Percentiles rank a stretch among this genome's conserved stretches.
These are phyloP conservation scores for Peltaster fructicola DNA, from an alignment of 2,329 filamentous ascomycete species.

Conservation along the genomic window DNA sequence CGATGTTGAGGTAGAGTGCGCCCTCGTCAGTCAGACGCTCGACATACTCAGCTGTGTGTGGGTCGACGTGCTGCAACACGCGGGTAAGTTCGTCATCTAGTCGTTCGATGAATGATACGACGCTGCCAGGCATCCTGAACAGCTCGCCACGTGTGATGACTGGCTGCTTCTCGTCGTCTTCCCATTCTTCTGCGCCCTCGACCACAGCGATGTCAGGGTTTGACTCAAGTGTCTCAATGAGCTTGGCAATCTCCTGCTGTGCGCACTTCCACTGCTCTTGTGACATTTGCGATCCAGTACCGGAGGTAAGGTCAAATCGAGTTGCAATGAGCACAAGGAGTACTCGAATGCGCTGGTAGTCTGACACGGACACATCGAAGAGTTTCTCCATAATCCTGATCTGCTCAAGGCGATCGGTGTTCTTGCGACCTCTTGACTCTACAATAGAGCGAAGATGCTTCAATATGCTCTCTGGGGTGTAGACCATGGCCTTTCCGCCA, in stretches of 20 bases:
- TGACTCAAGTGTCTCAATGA: conserved; percentile 63
- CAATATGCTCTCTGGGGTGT: conserved; percentile 93
- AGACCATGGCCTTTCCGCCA: conserved; percentile 74
- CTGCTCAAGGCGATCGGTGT: conserved; percentile 87
- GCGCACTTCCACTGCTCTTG: conserved; percentile 95
- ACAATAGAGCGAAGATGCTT: conserved; percentile 89
- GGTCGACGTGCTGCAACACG: conserved; percentile 94
- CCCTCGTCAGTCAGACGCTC: conserved; percentile 86
- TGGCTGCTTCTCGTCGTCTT: conserved; percentile 91
- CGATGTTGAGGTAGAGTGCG: conserved; percentile 77
- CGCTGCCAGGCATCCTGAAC: conserved; percentile 81
- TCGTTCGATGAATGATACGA: conserved; percentile 86
- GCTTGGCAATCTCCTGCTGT: conserved; percentile 63
- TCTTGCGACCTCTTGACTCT: conserved; percentile 96
- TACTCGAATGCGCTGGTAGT: conserved; percentile 88
- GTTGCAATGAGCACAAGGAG: conserved; percentile 83
- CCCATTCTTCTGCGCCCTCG: conserved; percentile 93
- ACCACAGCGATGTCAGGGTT: conserved; percentile 63
- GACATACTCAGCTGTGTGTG: conserved; percentile 96
- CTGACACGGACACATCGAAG: conserved; percentile 67
- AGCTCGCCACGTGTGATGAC: conserved; percentile 54
- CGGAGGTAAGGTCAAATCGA: conserved; percentile 78
- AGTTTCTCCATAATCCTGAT: conserved; percentile 97
- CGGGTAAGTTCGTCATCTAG: conserved; percentile 93
- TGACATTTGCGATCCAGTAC: conserved; percentile 67